These are phyloP conservation scores for Castanea crenata DNA, from an alignment of 306 rosid species.

Conservation along the genomic window DNA sequence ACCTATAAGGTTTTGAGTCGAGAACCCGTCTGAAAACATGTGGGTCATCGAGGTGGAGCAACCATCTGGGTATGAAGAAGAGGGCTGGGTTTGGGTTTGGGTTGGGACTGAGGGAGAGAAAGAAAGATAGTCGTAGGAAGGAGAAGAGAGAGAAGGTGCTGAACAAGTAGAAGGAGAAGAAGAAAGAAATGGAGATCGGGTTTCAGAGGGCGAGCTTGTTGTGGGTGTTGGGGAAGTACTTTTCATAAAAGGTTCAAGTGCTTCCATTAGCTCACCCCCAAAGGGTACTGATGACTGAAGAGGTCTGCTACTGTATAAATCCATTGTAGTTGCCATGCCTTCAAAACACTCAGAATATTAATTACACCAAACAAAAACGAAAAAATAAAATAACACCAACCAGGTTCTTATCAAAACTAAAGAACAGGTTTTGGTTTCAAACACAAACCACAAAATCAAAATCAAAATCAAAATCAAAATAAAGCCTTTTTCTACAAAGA, in stretches of 20 bases:
- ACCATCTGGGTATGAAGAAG: constrained; percentile 17
- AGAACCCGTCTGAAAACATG: constrained; percentile 42
- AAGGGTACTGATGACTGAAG: constrained; percentile 62
- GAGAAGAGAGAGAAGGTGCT: constrained; percentile 23
- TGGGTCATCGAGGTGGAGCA: constrained; percentile 46
- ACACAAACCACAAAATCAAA: not conserved
- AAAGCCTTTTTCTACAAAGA: constrained; percentile 15
- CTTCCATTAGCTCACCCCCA: constrained; percentile 95
- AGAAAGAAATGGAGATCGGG: constrained; percentile 24
- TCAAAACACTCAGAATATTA: not conserved
- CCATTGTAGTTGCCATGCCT: constrained; percentile 75
- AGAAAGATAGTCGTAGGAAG: not conserved
- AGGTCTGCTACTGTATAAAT: constrained; percentile 49
- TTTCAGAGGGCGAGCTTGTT: constrained; percentile 4
- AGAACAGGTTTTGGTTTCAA: constrained; percentile 44
- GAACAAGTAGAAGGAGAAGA: constrained; percentile 23
- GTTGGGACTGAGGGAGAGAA: constrained; percentile 21
- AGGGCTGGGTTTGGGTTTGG: constrained; percentile 32
- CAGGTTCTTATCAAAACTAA: constrained; percentile 63
- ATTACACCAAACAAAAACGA: not conserved
- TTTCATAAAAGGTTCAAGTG: constrained; percentile 95
- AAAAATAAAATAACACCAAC: constrained; percentile 10
- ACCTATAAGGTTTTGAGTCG: constrained; percentile 36
- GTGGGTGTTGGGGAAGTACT: constrained; percentile 42
- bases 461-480: not conserved